phyloP scores from a whole-genome alignment of 441 rosid species.

The Erysimum cheiri region DNA sequence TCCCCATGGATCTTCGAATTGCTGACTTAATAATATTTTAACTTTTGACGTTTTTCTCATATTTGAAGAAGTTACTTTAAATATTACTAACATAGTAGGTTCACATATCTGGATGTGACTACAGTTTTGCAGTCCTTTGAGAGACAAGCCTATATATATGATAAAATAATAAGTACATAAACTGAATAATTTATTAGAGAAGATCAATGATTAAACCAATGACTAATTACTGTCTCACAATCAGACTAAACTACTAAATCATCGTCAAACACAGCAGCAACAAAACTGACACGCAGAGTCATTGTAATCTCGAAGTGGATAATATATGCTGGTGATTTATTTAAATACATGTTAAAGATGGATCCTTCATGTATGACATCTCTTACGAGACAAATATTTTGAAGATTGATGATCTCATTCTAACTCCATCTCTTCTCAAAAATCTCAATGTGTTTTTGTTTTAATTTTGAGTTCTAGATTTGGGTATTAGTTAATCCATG shows the following conservation, averaged over 20 bases:
- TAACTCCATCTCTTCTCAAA: no score
- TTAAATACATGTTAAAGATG: constrained; percentile 10
- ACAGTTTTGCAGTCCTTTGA: constrained; percentile 36
- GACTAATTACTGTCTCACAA: constrained; percentile 33
- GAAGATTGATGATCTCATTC: no score
- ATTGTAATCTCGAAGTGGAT: constrained; percentile 14
- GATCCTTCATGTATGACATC: constrained; percentile 22
- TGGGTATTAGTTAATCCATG: no score
- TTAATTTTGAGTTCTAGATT: no score
- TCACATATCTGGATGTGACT: constrained; percentile 40
- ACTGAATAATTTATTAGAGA: constrained; percentile 34
- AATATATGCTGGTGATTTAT: not conserved
- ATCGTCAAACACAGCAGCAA: constrained; percentile 19
- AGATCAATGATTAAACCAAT: constrained; percentile 37
- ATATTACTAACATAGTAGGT: constrained; percentile 38
- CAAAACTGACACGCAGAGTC: constrained; percentile 1
- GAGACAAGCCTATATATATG: constrained; percentile 37
- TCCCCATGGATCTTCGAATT: not conserved
- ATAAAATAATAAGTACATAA: constrained; percentile 40
- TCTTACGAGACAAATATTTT: not conserved
- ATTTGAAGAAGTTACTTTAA: constrained; percentile 32
- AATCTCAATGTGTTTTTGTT: no score
- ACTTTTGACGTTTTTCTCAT: constrained; percentile 8
- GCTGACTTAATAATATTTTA: not conserved
- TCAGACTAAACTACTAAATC: constrained; percentile 20